Evolutionary conservation across 2,329 filamentous ascomycete genomes (phyloP), one percentile per base, ranked within the genome.

Genomic region (Iodosphaeria phyllophila): DNA sequence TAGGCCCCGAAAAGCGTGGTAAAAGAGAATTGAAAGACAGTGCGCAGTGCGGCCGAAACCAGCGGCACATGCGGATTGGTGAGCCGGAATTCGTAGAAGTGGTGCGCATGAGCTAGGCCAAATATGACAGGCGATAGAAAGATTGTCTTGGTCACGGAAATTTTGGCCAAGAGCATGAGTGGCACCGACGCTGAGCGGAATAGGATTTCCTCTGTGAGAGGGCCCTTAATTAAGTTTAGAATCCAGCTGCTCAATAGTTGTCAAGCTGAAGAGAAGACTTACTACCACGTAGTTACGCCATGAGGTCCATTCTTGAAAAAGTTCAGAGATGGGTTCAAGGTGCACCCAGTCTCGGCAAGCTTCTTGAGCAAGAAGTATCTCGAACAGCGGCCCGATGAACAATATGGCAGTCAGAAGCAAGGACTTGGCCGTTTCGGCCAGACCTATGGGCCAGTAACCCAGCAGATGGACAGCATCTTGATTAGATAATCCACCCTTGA

Each of bases 1-100:
- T 89, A 92, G 49, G 82, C 83, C 32, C 89, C 89, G 41, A 98
- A 98, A 5, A 95, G 50, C 5, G 80, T 84, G 0, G 89, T 98
- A 50, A 92, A 98, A 4, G 64, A 58, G 39, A 98, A 75, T 45
- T 95, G 89, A 35, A 95, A 63, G 8, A 83, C 35, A 3, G 80
- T 82, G 24, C 80, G 71, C 15, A 77, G 43, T 5, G 89, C 41
- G 5, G 75, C 70, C 2, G 66, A 58, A 1, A 60, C 35, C 8
- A 73, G 42, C 1, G 78, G 65, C 2, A 74, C 70, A 32, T 68
- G 58, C 6, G 80, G 79, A 38, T 91, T 70, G 2, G 76, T 79
- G 29, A 92, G 58, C 28, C 76, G 66, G 50, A 92, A 92, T 52
- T 95, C 89, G 54, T 92, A 92, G 47, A 92, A 82, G 52, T 98